A percentile compares a stretch with the other conserved stretches of the same genome.
Conservation (phyloP, 2,329 filamentous ascomycete genomes). For the Arthrobotrys musiformis region DNA sequence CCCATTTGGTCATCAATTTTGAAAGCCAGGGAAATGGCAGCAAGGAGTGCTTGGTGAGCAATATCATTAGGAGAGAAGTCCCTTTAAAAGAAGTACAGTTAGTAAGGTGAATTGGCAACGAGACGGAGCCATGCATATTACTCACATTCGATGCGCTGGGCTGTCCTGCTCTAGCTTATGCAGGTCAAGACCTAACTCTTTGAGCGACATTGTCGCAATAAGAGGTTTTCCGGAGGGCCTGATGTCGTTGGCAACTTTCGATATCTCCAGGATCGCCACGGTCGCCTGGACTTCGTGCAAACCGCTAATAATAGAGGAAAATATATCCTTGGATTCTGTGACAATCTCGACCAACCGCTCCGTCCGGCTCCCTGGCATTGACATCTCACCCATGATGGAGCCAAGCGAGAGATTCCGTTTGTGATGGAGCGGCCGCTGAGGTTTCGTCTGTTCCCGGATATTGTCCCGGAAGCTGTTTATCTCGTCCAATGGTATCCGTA, state of each 20-base stretch:
- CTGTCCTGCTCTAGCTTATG: constrained; percentile 91
- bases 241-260: constrained; percentile 78
- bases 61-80: constrained; percentile 94
- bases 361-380: constrained; percentile 73
- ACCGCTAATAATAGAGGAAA: constrained; percentile 86
- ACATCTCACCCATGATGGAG: constrained; percentile 79
- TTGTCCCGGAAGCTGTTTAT: constrained; percentile 67
- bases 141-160: constrained; percentile 87
- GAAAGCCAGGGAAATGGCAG: constrained; percentile 89
- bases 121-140: neutral
- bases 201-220: constrained; percentile 86
- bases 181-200: constrained; percentile 93
- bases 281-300: constrained; percentile 98
- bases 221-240: constrained; percentile 76
- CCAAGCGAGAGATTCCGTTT: constrained; percentile 69
- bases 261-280: constrained; percentile 87
- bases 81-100: constrained; percentile 50
- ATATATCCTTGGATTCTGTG: constrained; percentile 91
- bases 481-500: constrained; percentile 92
- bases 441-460: constrained; percentile 63
- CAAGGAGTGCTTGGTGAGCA: constrained; percentile 91
- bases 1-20: constrained; percentile 90
- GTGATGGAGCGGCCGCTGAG: constrained; percentile 24
- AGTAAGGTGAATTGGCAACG: neutral
- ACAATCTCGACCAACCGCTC: constrained; percentile 82